phyloP scores from a whole-genome alignment of 371 early-diverging fungal genomes.

The Rhizopus stolonifer region DNA sequence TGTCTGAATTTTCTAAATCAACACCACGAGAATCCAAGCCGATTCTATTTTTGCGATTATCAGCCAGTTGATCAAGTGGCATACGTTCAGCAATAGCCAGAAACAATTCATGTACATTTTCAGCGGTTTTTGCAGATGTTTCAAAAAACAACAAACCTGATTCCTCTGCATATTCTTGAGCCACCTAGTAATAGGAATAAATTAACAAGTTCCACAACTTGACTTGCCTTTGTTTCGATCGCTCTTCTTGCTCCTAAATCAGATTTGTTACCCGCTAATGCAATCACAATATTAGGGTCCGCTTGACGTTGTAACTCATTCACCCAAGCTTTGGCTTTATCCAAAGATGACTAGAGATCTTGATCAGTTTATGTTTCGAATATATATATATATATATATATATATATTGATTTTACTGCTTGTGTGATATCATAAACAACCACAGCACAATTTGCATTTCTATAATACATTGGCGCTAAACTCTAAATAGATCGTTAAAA shows the following conservation, averaged over 20 bases:
- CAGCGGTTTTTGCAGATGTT: slow-evolving; percentile 93
- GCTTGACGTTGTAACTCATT: slow-evolving; percentile 96
- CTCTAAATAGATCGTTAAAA: slow-evolving; percentile 48
- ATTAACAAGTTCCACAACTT: background rate
- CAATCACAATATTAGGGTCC: slow-evolving; percentile 94
- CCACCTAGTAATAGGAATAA: slow-evolving; percentile 71
- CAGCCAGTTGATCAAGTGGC: slow-evolving; percentile 52
- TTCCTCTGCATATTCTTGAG: slow-evolving; percentile 88
- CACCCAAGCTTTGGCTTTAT: slow-evolving; percentile 98
- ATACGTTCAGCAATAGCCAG: slow-evolving; percentile 68
- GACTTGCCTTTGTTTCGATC: slow-evolving; percentile 61
- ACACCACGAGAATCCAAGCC: slow-evolving; percentile 44
- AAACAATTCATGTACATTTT: slow-evolving; percentile 87
- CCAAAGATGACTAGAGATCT: slow-evolving; percentile 75
- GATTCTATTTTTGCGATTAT: slow-evolving; percentile 34
- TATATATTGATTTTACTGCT: slow-evolving; percentile 68
- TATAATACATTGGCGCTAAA: slow-evolving; percentile 99
- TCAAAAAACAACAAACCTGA: slow-evolving; percentile 88
- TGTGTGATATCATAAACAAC: slow-evolving; percentile 99
- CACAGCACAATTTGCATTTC: slow-evolving; percentile 96
- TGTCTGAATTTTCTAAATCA: slow-evolving; percentile 40
- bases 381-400: too few relatives aligned
- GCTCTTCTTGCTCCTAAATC: slow-evolving; percentile 82
- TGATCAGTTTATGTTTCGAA: background rate
- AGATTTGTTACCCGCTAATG: slow-evolving; percentile 94